A percentile compares a stretch with the other conserved stretches of the same genome.
These are phyloP conservation scores for Carpinus fangiana DNA, from an alignment of 306 rosid genomes.

Conservation along the genomic window DNA sequence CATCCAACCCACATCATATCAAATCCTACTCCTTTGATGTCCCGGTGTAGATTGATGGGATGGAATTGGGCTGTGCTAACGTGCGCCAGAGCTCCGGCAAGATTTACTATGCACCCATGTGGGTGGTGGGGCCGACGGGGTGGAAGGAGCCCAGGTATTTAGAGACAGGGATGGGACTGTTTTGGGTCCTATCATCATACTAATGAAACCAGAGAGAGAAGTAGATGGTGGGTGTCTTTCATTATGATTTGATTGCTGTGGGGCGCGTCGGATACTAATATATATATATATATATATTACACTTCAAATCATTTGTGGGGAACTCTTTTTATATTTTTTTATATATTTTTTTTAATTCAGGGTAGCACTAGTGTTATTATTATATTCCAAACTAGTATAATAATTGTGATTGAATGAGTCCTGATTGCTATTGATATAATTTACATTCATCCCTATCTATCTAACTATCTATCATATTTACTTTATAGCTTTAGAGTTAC, in stretches of 20 bases:
- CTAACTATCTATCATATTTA: too few relatives aligned
- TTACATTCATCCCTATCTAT: neutral
- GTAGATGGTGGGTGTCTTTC: conserved; percentile 66
- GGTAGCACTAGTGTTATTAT: neutral
- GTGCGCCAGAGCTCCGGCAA: conserved; percentile 14
- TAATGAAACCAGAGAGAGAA: conserved; percentile 7
- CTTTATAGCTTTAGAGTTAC: too few relatives aligned
- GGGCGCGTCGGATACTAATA: neutral
- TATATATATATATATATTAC: neutral
- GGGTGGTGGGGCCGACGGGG: conserved; percentile 39
- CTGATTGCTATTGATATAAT: too few relatives aligned
- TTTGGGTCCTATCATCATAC: conserved; percentile 38
- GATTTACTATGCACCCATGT: conserved; percentile 45
- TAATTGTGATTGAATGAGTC: neutral
- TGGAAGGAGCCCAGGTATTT: conserved; percentile 36
- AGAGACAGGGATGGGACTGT: conserved; percentile 51
- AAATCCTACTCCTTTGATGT: conserved; percentile 33
- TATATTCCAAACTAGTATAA: neutral
- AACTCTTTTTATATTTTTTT: neutral
- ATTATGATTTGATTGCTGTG: conserved; percentile 54
- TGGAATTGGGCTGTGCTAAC: conserved; percentile 7
- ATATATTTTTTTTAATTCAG: neutral
- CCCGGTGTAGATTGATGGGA: neutral
- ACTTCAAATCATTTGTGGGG: conserved; percentile 1
- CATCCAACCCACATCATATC: conserved; percentile 42